A percentile compares a stretch with the other conserved stretches of the same genome.
Conservation (phyloP, 192 early-diverging fungal species). For the Diversispora epigaea region DNA sequence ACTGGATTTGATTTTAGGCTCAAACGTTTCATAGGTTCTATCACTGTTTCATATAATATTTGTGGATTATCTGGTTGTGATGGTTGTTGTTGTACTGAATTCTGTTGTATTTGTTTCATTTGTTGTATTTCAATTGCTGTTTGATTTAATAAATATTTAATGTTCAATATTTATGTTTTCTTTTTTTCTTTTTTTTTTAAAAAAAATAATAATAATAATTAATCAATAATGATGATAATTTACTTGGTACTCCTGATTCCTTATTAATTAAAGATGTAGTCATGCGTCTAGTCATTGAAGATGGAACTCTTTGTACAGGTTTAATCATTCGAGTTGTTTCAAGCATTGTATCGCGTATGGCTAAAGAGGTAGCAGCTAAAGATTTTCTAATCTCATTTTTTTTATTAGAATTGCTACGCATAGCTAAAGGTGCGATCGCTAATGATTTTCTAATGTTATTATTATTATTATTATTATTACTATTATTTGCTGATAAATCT, state of each 20-base stretch:
- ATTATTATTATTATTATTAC: no score
- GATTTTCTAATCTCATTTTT: background rate
- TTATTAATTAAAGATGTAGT: background rate
- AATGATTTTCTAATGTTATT: no score
- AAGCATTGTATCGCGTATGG: background rate
- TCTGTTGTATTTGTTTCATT: no score
- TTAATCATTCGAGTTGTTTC: background rate
- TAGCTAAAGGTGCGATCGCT: no score
- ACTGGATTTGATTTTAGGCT: background rate
- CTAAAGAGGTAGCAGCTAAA: background rate
- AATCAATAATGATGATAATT: background rate
- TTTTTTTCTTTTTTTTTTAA: background rate
- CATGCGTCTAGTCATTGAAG: background rate
- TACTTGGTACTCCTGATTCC: background rate
- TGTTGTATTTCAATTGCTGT: no score
- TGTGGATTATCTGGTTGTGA: no score
- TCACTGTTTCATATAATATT: no score
- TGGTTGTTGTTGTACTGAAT: no score
- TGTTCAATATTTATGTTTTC: background rate
- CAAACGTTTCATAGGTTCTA: no score
- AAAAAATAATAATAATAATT: background rate
- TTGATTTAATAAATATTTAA: no score
- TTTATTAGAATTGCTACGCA: background rate
- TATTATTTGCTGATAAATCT: no score
- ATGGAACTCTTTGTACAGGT: background rate